Percentiles rank a stretch among this genome's conserved stretches.
Evolutionary conservation across 2,329 filamentous ascomycete genomes (phyloP).

Genomic region (Sporothrix variecibatus): DNA sequence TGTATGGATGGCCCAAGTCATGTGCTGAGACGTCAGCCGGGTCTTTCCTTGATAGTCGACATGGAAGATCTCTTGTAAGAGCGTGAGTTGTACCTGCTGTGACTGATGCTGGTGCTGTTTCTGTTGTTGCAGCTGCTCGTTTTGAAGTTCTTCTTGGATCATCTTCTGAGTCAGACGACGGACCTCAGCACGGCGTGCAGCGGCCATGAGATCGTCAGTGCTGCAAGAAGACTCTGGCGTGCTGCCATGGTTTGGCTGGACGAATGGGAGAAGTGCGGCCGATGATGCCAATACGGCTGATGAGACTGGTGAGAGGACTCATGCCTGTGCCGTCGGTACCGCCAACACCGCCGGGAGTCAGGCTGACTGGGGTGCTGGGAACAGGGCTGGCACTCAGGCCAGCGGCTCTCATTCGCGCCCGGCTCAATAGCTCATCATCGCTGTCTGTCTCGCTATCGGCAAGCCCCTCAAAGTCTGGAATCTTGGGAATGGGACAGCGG

Average conservation of each 20-base stretch:
- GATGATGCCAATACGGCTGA: constrained; percentile 51
- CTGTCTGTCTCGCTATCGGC: constrained; percentile 45
- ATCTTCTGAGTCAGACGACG: constrained; percentile 56
- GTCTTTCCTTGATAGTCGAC: constrained; percentile 32
- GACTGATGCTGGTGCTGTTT: neutral
- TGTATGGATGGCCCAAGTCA: neutral
- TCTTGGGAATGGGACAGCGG: constrained; percentile 22
- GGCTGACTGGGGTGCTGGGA: constrained; percentile 8
- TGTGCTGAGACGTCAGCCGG: constrained; percentile 18
- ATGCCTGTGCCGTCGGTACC: constrained; percentile 3
- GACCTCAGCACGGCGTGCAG: constrained; percentile 58
- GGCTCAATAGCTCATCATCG: constrained; percentile 40
- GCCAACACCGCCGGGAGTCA: neutral
- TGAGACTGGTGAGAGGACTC: constrained; percentile 45
- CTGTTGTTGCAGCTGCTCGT: constrained; percentile 39
- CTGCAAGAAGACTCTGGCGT: constrained; percentile 47
- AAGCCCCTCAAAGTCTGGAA: constrained; percentile 32
- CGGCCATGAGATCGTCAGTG: constrained; percentile 49
- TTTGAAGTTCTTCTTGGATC: constrained; percentile 60
- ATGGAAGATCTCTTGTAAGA: constrained; percentile 27
- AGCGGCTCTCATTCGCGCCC: neutral
- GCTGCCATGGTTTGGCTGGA: constrained; percentile 42
- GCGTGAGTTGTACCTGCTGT: neutral
- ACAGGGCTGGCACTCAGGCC: neutral
- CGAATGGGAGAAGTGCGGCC: constrained; percentile 51